Conservation (phyloP, 805 yeast genomes). For the Wickerhamomyces mucosus region DNA sequence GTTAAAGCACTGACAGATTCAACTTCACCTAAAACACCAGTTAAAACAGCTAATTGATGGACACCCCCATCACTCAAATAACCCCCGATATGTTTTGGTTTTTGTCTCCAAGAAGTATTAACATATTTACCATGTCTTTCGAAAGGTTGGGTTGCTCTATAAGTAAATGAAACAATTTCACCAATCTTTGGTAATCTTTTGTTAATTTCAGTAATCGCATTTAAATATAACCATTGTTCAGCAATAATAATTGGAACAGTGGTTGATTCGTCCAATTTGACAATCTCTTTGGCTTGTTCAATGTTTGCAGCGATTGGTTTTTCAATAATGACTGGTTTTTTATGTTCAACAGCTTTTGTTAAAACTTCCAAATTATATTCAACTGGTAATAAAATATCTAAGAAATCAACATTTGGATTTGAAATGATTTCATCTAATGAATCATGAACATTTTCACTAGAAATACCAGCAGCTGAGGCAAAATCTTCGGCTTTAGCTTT, state of each 20-base stretch:
- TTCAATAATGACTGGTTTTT: slow-evolving; percentile 76
- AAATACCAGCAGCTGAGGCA: slow-evolving; percentile 52
- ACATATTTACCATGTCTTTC: slow-evolving; percentile 49
- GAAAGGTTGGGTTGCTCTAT: slow-evolving; percentile 68
- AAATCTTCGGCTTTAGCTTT: slow-evolving; percentile 73
- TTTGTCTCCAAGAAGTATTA: slow-evolving; percentile 75
- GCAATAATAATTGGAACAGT: slow-evolving; percentile 65
- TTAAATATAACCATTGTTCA: slow-evolving; percentile 79
- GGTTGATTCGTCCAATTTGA: slow-evolving; percentile 49
- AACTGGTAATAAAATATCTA: slow-evolving; percentile 87
- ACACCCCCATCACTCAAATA: slow-evolving; percentile 93
- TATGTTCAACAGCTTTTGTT: slow-evolving; percentile 56
- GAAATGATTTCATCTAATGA: slow-evolving; percentile 33
- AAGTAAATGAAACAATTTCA: slow-evolving; percentile 55
- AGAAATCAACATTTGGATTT: slow-evolving; percentile 60
- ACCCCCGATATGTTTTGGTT: slow-evolving; percentile 91
- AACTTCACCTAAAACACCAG: slow-evolving; percentile 72
- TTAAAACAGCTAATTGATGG: slow-evolving; percentile 82
- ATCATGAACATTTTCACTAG: slow-evolving; percentile 26
- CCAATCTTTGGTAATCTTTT: slow-evolving; percentile 66
- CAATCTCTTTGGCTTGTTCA: slow-evolving; percentile 74
- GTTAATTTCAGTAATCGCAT: slow-evolving; percentile 45
- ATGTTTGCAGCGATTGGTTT: slow-evolving; percentile 89
- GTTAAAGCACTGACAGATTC: slow-evolving; percentile 67
- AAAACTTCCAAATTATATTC: slow-evolving; percentile 66